A percentile compares a stretch with the other conserved stretches of the same genome.
These are phyloP conservation scores for Leptomonas seymouri DNA, from an alignment of 208 protist species.

Conservation along the genomic window DNA sequence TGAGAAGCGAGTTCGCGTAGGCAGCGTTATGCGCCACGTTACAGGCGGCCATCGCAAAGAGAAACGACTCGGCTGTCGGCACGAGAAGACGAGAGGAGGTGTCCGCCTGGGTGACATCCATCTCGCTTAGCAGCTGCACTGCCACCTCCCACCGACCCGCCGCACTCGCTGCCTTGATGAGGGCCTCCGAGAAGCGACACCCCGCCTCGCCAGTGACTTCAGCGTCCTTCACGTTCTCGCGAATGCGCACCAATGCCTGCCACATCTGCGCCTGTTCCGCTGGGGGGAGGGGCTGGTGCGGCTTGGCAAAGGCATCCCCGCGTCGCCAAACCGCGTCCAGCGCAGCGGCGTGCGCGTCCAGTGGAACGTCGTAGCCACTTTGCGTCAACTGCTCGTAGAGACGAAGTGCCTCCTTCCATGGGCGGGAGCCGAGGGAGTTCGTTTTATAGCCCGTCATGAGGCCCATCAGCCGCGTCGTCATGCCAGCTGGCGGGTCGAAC, in stretches of 20 bases:
- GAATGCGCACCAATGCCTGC: conserved; percentile 34
- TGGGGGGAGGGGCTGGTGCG: conserved; percentile 27
- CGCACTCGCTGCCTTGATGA: conserved; percentile 66
- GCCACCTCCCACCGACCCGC: conserved; percentile 60
- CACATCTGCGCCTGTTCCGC: conserved; percentile 40
- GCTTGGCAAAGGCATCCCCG: conserved; percentile 59
- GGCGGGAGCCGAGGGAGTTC: conserved; percentile 66
- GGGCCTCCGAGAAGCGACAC: conserved; percentile 72
- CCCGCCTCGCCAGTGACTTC: conserved; percentile 68
- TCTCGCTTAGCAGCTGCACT: conserved; percentile 49
- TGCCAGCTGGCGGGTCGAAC: conserved; percentile 52
- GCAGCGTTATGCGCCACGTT: conserved; percentile 52
- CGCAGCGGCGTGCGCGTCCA: conserved; percentile 70
- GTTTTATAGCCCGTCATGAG: conserved; percentile 82
- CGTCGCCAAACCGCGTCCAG: conserved; percentile 86
- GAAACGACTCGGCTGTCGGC: conserved; percentile 73
- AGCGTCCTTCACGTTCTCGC: conserved; percentile 31
- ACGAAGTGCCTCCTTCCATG: conserved; percentile 59
- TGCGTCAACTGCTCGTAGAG: conserved; percentile 50
- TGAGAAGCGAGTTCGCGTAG: conserved; percentile 52
- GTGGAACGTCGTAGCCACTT: conserved; percentile 58
- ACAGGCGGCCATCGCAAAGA: conserved; percentile 74
- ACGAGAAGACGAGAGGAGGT: conserved; percentile 65
- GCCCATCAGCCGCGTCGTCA: conserved; percentile 72
- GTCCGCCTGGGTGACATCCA: conserved; percentile 41